phyloP scores from a whole-genome alignment of 2,329 filamentous ascomycete genomes.

The Corniculantispora saksenae region DNA sequence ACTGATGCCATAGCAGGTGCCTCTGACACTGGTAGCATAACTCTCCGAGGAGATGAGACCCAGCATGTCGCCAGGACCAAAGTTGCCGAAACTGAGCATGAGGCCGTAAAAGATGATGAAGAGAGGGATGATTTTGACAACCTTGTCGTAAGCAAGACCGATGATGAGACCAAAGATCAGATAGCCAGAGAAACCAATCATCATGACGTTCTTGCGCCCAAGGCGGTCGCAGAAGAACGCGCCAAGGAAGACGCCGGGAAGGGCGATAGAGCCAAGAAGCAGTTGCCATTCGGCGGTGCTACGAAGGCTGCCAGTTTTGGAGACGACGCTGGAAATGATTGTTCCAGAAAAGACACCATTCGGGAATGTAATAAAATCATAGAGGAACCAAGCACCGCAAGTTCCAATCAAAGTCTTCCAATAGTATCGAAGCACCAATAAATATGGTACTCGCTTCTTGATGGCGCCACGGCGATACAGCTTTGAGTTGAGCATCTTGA shows the following conservation, averaged over 20 bases:
- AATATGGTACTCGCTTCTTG: constrained; percentile 51
- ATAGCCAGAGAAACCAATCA: constrained; percentile 52
- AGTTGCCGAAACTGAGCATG: constrained; percentile 50
- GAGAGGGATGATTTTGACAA: constrained; percentile 50
- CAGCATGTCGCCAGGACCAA: constrained; percentile 53
- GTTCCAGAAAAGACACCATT: constrained; percentile 48
- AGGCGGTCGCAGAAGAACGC: constrained; percentile 48
- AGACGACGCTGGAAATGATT: constrained; percentile 42
- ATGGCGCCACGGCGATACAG: constrained; percentile 55
- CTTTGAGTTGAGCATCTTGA: constrained; percentile 53
- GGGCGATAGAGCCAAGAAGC: constrained; percentile 43
- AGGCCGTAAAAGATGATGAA: constrained; percentile 55
- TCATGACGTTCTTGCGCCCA: constrained; percentile 52
- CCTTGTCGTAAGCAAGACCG: constrained; percentile 47
- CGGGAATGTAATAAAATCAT: constrained; percentile 50
- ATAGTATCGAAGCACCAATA: constrained; percentile 52
- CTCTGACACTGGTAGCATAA: constrained; percentile 53
- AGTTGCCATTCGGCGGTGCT: constrained; percentile 51
- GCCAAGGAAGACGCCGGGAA: constrained; percentile 52
- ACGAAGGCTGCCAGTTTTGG: constrained; percentile 34
- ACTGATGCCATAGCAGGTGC: constrained; percentile 52
- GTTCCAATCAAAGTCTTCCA: constrained; percentile 56
- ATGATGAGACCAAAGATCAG: constrained; percentile 54
- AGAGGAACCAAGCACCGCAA: constrained; percentile 57
- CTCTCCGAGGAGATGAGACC: constrained; percentile 52